Percentiles rank a stretch among this genome's conserved stretches.
phyloP scores from a whole-genome alignment of 2,329 filamentous ascomycete genomes.

The Ophiostoma quercus region DNA sequence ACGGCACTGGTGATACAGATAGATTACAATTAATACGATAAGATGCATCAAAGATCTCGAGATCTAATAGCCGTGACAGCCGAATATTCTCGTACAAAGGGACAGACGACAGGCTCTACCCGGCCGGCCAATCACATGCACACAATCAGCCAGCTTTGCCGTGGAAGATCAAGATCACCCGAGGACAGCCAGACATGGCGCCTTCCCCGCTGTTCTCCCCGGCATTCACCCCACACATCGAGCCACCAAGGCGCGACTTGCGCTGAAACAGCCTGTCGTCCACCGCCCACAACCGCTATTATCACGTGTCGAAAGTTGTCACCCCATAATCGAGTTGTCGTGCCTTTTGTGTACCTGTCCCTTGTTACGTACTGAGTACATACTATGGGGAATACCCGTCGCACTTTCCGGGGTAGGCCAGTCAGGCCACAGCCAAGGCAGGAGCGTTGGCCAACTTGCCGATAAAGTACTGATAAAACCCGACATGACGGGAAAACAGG shows the following conservation, averaged over 20 bases:
- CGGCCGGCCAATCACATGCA: slow-evolving; percentile 21
- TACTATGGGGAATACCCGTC: background rate
- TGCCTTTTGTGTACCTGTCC: background rate
- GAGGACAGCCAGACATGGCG: background rate
- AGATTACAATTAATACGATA: background rate
- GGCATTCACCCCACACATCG: slow-evolving; percentile 1
- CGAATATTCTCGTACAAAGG: background rate
- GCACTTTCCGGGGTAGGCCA: slow-evolving; percentile 1
- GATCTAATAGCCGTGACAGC: background rate
- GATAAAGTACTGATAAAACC: background rate
- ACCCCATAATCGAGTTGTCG: background rate
- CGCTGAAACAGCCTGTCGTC: background rate
- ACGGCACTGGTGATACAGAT: background rate
- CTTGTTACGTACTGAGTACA: background rate
- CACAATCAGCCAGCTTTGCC: background rate
- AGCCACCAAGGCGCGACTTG: slow-evolving; percentile 13
- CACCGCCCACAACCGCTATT: background rate
- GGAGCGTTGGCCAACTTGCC: background rate
- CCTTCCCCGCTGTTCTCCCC: slow-evolving; percentile 1
- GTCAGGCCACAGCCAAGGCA: background rate
- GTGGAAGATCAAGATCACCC: slow-evolving; percentile 18
- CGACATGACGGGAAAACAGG: background rate
- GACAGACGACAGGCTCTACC: background rate
- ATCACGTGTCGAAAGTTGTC: slow-evolving; percentile 10
- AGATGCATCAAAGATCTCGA: background rate